Base-by-base conservation (phyloP, 225 moss, liverwort and hornwort genomes). In the Rhytidiadelphus loreus region DNA sequence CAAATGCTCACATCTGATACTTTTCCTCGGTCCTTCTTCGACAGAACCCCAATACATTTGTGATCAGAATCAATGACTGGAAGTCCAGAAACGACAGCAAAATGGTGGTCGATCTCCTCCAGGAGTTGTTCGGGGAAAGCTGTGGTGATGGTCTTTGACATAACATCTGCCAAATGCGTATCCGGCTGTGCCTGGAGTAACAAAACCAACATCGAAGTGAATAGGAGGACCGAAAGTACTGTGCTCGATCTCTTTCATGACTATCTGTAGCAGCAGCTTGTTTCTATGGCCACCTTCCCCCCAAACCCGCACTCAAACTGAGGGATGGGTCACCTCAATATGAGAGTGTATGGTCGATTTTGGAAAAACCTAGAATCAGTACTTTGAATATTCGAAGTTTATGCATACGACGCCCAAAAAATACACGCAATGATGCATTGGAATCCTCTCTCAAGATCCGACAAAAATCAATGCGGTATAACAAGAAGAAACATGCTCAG, bases 91-190 rank as follows among this genome's bases (percentile, higher is more conserved):
- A 97, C 89, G 66, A 90, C 82, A 19, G 89, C 81, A 88, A 99
- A 99, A 88, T 89, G 91, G 77, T 96, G 93, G 58, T 93, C 87
- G 21, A 99, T 77, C 90, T 97, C 96, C 76, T 95, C 91, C 62
- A 99, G 91, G 29, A 83, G 52, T 89, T 99, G 95, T 18, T 96
- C 95, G 32, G 95, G 93, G 84, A 55, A 91, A 69, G 96, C 97
- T 26, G 99, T 95, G 86, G 89, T 87, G 44, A 99, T 95, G 60
- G 95, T 95, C 91, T 92, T 99, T 41, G 99, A 97, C 99, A 99
- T 99, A 56, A 99, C 90, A 85, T 99, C 96, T 62, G 95, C 97
- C 91, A 99, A 86, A 83, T 93, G 95, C 46, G 99, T 95, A 59
- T 92, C 93, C 65, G 99, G 99, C 83, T 99, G 99, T 75, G 97